Conservation (phyloP, 495 filamentous ascomycete genomes). For the Penicillium verhagenii region DNA sequence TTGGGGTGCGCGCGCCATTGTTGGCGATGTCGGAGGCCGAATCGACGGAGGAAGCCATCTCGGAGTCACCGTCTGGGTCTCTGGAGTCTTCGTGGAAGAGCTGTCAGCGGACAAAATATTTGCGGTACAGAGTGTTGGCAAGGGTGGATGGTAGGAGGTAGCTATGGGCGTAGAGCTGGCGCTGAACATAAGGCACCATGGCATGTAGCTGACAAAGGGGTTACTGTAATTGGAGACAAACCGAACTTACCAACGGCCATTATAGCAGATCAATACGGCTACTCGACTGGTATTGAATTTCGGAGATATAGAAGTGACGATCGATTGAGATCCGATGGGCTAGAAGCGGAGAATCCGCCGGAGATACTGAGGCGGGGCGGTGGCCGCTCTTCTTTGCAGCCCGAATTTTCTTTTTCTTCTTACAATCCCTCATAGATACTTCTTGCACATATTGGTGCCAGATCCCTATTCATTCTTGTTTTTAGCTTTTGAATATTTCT, state of each 20-base stretch:
- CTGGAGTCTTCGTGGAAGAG: constrained; percentile 14
- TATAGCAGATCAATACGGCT: background rate
- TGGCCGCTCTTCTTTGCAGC: constrained; percentile 21
- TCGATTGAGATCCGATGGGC: constrained; percentile 3
- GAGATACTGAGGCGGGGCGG: constrained; percentile 22
- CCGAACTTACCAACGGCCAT: constrained; percentile 24
- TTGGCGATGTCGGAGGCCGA: constrained; percentile 35
- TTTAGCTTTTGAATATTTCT: background rate
- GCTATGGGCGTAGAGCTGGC: background rate
- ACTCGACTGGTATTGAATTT: background rate
- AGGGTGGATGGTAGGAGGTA: background rate
- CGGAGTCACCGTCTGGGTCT: constrained; percentile 57
- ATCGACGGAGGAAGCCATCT: constrained; percentile 55
- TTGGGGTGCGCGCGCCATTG: constrained; percentile 38
- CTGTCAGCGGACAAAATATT: background rate
- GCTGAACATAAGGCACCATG: background rate
- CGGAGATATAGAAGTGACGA: background rate
- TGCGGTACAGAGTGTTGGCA: background rate
- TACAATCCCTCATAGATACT: constrained; percentile 14
- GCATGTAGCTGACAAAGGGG: background rate
- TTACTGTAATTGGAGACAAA: background rate
- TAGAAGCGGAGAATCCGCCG: too few species aligned
- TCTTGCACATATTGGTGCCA: constrained; percentile 11
- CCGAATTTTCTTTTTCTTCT: constrained; percentile 27
- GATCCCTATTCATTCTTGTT: background rate